These are phyloP conservation scores for Aspergillus baeticus DNA, from an alignment of 495 filamentous ascomycete species.

Conservation along the genomic window DNA sequence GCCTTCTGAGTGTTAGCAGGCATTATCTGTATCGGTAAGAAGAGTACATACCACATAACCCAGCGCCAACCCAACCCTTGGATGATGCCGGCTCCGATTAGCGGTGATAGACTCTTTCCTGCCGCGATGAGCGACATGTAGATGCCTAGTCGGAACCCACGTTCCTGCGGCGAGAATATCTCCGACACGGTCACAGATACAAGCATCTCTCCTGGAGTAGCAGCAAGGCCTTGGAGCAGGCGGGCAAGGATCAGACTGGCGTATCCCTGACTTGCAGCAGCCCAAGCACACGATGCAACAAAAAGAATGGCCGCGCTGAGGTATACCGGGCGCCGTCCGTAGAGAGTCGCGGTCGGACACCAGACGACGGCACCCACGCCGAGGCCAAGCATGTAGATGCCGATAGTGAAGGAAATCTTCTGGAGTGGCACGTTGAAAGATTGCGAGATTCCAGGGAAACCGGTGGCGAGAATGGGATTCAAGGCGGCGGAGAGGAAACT, in stretches of 20 bases:
- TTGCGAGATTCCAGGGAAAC: not conserved
- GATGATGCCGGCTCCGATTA: slow-evolving; percentile 4
- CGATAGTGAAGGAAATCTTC: slow-evolving; percentile 7
- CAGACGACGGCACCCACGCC: not conserved
- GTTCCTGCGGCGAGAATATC: slow-evolving; percentile 7
- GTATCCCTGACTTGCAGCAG: not conserved
- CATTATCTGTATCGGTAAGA: not conserved
- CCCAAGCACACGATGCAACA: not conserved
- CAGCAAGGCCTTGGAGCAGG: not conserved
- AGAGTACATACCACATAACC: slow-evolving; percentile 10
- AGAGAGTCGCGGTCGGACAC: slow-evolving; percentile 3
- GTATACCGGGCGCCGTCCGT: slow-evolving; percentile 4
- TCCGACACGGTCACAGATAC: slow-evolving; percentile 6
- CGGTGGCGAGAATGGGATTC: slow-evolving; percentile 5
- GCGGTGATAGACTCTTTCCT: slow-evolving; percentile 6
- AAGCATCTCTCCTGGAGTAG: slow-evolving; percentile 2
- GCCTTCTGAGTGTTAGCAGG: not conserved
- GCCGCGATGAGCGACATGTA: slow-evolving; percentile 8
- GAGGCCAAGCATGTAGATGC: slow-evolving; percentile 13
- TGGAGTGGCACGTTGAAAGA: not conserved
- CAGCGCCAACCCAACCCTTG: slow-evolving; percentile 3
- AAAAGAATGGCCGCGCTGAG: not conserved
- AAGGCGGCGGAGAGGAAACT: slow-evolving; percentile 7
- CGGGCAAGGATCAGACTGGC: not conserved
- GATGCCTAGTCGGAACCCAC: slow-evolving; percentile 3